These are phyloP conservation scores for Ganoderma lucidum DNA, from an alignment of 1,284 basidiomycete genomes.

Conservation along the genomic window DNA sequence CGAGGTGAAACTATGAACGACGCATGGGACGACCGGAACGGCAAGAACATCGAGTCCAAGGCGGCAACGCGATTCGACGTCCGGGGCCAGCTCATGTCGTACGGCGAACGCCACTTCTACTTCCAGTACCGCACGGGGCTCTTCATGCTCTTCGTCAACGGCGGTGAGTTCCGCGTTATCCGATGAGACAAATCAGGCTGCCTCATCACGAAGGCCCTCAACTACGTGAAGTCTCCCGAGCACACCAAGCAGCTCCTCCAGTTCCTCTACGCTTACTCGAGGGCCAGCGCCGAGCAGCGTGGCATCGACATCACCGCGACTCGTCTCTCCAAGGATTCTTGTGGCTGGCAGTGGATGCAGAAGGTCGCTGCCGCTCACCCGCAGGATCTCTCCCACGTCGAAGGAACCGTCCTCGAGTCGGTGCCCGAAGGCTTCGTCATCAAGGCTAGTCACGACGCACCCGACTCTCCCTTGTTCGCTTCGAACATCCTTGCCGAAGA, in stretches of 20 bases:
- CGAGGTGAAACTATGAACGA: too few species aligned
- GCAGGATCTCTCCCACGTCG: conserved; percentile 7
- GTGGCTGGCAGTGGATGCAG: conserved; percentile 21
- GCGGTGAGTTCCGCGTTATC: too few species aligned
- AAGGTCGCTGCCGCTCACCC: neutral
- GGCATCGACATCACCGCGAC: conserved; percentile 20
- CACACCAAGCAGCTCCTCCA: conserved; percentile 11
- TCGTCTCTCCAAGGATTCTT: conserved; percentile 4
- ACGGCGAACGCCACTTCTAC: too few species aligned
- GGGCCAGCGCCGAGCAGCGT: neutral
- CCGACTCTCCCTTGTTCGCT: neutral
- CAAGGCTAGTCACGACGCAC: neutral
- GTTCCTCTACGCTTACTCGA: conserved; percentile 11
- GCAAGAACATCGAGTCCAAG: too few species aligned
- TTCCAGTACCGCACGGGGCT: too few species aligned
- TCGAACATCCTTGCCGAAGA: neutral
- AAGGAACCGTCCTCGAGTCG: neutral
- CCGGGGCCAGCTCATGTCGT: too few species aligned
- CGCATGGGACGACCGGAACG: too few species aligned
- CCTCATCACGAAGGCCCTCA: conserved; percentile 10
- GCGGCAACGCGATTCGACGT: too few species aligned
- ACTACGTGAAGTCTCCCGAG: conserved; percentile 10
- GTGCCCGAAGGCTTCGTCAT: neutral
- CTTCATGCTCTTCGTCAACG: too few species aligned
- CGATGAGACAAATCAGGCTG: too few species aligned